Base-by-base conservation (phyloP, 331 rosid species). In the Quercus lobata region DNA sequence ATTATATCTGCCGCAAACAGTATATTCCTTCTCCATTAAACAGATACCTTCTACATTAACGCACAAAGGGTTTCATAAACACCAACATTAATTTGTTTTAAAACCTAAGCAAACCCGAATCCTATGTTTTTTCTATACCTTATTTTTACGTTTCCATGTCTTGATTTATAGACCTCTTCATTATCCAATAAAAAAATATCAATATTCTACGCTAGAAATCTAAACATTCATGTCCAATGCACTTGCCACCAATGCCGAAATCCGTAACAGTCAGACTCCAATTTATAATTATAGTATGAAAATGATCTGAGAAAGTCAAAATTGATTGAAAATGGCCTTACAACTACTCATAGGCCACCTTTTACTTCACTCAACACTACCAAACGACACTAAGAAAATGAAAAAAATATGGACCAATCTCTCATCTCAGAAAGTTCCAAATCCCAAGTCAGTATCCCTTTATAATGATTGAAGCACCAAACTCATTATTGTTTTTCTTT, bases 311-410 rank as follows among this genome's bases (percentile, higher is more conserved):
- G 73, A 24, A 52, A 75, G 66, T 76, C 80, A 78, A 63, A 63
- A 70, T 75, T 79, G 72, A 81, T 75, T 72, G 89, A 75, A 57
- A 86, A 72, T 81, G 88, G 78, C 84, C 66, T 74, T 35, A 27
- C 90, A 90, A 83, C 91, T 17, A 82, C 86, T 75, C 17, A 17
- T 75, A 5, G 66, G 72, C 85, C 79, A 82, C 66, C 91, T 84
- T 91, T 83, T 83, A 83, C 81, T 74, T 72, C 76, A 87, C 90
- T 85, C 90, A 76, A 58, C 32, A 55, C 74, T 85, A 87, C 87
- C 91, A 80, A 86, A 76, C 81, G 57, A 77, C 34, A 58, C 29
- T 27, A 61, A 74, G 63, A 12, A 18, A n/a, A 62, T 27, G 21
- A 46, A 21, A 25, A 30, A 44, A 30, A 21, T 53, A 80, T 29